Conservation (phyloP, 2,329 filamentous ascomycete genomes). For the Ceratocystis albifundus region DNA sequence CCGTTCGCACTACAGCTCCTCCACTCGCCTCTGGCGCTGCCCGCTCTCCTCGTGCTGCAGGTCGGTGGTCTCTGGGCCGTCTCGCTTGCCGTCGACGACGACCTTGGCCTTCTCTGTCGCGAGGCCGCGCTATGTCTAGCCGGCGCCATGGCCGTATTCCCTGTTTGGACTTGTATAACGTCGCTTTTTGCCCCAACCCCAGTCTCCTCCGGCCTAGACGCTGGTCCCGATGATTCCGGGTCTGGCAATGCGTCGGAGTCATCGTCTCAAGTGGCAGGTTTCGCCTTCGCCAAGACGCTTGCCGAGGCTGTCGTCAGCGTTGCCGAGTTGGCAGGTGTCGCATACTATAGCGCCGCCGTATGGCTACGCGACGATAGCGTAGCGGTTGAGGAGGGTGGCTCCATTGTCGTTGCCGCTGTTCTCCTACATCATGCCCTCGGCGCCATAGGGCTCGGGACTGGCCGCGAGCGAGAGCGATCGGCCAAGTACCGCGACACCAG, state of each 20-base stretch:
- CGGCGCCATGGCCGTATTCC: conserved; percentile 19
- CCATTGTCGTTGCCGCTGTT: conserved; percentile 15
- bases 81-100: conserved; percentile 15
- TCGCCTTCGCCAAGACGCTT: not conserved
- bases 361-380: conserved; percentile 22
- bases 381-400: conserved; percentile 19
- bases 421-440: conserved; percentile 16
- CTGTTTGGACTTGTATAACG: conserved; percentile 21
- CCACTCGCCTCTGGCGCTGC: conserved; percentile 20
- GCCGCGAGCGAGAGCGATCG: not conserved
- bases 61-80: conserved; percentile 16
- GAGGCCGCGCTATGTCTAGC: conserved; percentile 18
- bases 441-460: conserved; percentile 1
- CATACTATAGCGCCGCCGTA: conserved; percentile 17
- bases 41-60: conserved; percentile 14
- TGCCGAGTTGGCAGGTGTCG: conserved; percentile 18
- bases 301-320: conserved; percentile 16
- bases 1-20: conserved; percentile 20
- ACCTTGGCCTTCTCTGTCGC: conserved; percentile 17
- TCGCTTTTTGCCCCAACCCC: not conserved
- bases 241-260: not conserved
- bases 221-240: not conserved
- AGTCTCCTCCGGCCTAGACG: too few relatives aligned
- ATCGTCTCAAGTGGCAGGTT: not conserved
- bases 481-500: conserved; percentile 5